Evolutionary conservation across 129 eudicot species (phyloP).

Genomic region (Helianthus tuberosus): DNA sequence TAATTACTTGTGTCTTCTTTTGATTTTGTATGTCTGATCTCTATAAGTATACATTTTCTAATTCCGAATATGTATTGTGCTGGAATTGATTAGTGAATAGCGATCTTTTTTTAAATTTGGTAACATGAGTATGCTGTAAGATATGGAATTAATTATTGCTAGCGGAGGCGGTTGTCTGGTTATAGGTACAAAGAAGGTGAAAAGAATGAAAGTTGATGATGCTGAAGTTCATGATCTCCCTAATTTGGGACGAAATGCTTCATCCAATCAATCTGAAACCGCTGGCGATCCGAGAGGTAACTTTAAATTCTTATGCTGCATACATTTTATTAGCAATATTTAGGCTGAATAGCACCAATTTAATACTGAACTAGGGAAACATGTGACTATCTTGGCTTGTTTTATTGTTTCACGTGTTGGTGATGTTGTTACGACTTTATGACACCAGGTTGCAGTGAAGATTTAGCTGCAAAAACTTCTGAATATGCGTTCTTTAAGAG

Average conservation of each 20-base stretch:
- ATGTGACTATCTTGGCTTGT: background rate
- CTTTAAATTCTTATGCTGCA: background rate
- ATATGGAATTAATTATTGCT: background rate
- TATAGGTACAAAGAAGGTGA: slow-evolving; percentile 44
- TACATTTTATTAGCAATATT: background rate
- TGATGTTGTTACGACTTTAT: slow-evolving; percentile 9
- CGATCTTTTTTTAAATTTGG: background rate
- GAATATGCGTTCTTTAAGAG: slow-evolving; percentile 77
- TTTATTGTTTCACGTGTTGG: background rate
- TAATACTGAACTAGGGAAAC: background rate
- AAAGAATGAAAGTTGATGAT: slow-evolving; percentile 39
- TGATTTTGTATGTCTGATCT: background rate
- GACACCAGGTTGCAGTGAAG: slow-evolving; percentile 38
- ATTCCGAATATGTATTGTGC: background rate
- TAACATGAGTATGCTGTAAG: slow-evolving; percentile 15
- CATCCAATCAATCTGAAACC: slow-evolving; percentile 34
- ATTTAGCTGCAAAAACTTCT: slow-evolving; percentile 64
- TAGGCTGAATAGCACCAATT: background rate
- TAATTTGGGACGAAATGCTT: slow-evolving; percentile 26
- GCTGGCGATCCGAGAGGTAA: slow-evolving; percentile 36
- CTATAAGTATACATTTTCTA: background rate
- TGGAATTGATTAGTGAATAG: background rate
- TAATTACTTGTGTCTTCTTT: background rate
- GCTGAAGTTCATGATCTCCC: slow-evolving; percentile 31
- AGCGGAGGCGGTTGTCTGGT: slow-evolving; percentile 26